These are phyloP conservation scores for Geopyxis carbonaria DNA, from an alignment of 495 filamentous ascomycete species.

Conservation along the genomic window DNA sequence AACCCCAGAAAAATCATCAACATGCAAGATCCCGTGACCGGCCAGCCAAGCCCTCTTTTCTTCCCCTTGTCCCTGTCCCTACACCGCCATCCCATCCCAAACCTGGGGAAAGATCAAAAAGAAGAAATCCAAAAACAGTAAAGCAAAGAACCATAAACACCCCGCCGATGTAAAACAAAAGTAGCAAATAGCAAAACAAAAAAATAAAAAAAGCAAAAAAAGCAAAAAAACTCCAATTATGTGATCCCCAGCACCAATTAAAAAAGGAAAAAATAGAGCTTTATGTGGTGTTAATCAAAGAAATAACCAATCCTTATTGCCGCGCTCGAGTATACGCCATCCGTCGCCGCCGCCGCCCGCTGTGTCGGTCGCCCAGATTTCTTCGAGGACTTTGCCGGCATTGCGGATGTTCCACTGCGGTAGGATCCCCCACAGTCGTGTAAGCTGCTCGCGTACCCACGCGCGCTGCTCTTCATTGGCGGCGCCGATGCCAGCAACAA, in stretches of 20 bases:
- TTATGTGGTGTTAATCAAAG: conserved; percentile 11
- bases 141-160: no score
- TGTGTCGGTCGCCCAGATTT: conserved; percentile 13
- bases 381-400: conserved; percentile 17
- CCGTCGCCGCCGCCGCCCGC: conserved; percentile 7
- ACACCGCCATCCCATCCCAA: no score
- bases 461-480: conserved; percentile 11
- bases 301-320: conserved; percentile 23
- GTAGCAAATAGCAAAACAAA: no score
- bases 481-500: conserved; percentile 21
- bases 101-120: no score
- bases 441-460: conserved; percentile 15
- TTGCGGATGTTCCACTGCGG: conserved; percentile 22
- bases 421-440: conserved; percentile 18
- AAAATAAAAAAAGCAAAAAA: no score
- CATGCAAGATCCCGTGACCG: no score
- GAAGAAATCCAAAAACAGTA: no score
- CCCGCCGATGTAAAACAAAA: no score
- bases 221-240: no score
- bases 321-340: conserved; percentile 15
- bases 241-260: background rate
- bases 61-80: no score
- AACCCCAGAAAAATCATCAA: no score
- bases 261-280: background rate
- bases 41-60: no score